Conservation (phyloP, 768 basidiomycete genomes). For the Termitomyces titanicus region DNA sequence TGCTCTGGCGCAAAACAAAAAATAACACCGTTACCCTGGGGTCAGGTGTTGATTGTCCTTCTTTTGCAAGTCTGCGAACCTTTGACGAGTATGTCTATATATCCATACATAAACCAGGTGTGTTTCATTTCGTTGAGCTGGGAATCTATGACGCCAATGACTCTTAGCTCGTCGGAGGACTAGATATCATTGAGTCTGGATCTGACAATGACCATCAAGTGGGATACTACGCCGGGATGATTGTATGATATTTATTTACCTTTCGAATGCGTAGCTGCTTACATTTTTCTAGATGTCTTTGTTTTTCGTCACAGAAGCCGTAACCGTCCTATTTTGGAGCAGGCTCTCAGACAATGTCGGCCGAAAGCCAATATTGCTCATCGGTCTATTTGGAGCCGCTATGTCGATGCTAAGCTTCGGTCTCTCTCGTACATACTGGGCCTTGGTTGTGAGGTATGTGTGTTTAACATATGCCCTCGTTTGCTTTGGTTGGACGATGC, state of each 20-base stretch:
- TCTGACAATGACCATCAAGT: conserved; percentile 60
- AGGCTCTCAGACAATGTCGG: conserved; percentile 57
- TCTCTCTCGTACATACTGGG: conserved; percentile 51
- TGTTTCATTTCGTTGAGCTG: too few relatives aligned
- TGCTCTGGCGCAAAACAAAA: conserved; percentile 11
- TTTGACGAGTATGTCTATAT: conserved; percentile 51
- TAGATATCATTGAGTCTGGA: conserved; percentile 61
- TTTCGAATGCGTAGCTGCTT: too few relatives aligned
- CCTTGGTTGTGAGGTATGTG: conserved; percentile 58
- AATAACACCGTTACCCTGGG: conserved; percentile 45
- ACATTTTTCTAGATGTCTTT: conserved; percentile 66
- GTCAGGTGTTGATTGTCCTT: conserved; percentile 45
- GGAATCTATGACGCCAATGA: background rate
- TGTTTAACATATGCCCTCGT: too few relatives aligned
- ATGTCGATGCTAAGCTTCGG: conserved; percentile 60
- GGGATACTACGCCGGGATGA: conserved; percentile 66
- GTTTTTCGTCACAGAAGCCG: conserved; percentile 56
- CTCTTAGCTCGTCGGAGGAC: conserved; percentile 52
- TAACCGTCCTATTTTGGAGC: conserved; percentile 62
- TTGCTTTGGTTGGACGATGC: too few relatives aligned
- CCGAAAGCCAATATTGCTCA: conserved; percentile 57
- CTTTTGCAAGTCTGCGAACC: conserved; percentile 53
- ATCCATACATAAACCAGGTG: conserved; percentile 63
- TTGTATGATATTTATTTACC: conserved; percentile 29
- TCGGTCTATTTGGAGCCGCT: conserved; percentile 51